Base-by-base conservation (phyloP, 768 basidiomycete species). In the Nidula microcarpa region DNA sequence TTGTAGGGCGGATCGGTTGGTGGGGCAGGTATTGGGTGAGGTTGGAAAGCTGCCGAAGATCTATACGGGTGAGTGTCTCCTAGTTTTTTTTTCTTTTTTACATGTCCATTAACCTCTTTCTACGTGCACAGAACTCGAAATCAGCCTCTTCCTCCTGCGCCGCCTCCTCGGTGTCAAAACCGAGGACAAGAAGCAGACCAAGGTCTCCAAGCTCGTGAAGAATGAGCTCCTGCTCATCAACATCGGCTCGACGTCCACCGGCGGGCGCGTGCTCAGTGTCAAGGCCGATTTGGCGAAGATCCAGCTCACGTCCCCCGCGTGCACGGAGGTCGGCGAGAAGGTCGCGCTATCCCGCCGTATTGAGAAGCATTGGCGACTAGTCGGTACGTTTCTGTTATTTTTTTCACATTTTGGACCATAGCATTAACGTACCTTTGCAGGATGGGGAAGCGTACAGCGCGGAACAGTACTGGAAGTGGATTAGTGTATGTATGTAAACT, bases 161-260 rank as follows among this genome's bases (percentile, higher is more conserved):
- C 86, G 97, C 55, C 74, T 98, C 51, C 83, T 98, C n/a, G 96
- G 97, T 67, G 97, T 99, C 57, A 94, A 95, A 71, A 94, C 94
- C 18, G 96, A 98, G 70, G 97, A 98, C 75, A 97, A 95, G 77
- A 99, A 98, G 69, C 92, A 95, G 68, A 97, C 97, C 17, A 99
- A 94, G 71, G 91, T 93, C 18, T 78, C 91, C 50, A 97, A 97
- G 69, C 81, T 97, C 44, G 80, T 84, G 54, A 96, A 96, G 73
- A 89, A 88, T 70, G 95, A 97, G 72, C 79, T 95, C 2, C 73
- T 98, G 2, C 82, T 98, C 56, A 95, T 99, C 78, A 98, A 98
- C 75, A 98, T 99, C 53, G 95, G 96, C 16, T 96, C 94, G 17
- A 98, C 94, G 1, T 97, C 95, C 3, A 96, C 94, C 2, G 97